phyloP scores from a whole-genome alignment of 2,329 filamentous ascomycete genomes.

The Ophiostoma sp. region DNA sequence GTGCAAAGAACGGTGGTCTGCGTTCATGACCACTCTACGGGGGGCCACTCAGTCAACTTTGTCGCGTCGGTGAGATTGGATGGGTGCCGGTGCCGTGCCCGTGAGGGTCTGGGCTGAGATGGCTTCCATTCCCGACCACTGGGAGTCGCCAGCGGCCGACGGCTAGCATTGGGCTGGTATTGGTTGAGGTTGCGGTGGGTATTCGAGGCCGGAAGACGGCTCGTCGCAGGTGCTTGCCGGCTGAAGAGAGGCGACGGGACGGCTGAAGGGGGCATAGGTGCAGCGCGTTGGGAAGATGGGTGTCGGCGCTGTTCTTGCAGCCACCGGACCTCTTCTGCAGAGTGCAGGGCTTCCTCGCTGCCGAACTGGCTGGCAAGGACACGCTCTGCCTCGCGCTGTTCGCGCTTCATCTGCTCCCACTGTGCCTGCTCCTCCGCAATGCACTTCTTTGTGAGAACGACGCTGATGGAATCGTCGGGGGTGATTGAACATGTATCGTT shows the following conservation, averaged over 20 bases:
- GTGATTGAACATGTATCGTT: constrained; percentile 12
- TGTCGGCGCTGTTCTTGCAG: neutral
- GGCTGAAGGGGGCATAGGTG: neutral
- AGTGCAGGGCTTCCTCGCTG: neutral
- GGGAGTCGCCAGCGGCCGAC: constrained; percentile 1
- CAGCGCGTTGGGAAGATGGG: neutral
- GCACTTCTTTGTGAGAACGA: neutral
- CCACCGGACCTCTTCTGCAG: neutral
- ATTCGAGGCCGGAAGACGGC: neutral
- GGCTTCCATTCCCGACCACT: neutral
- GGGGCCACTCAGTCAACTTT: constrained; percentile 8
- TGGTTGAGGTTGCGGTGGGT: constrained; percentile 16
- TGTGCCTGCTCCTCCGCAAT: neutral
- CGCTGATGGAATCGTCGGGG: constrained; percentile 27
- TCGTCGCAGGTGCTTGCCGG: neutral
- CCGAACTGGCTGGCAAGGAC: neutral
- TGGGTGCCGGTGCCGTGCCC: neutral
- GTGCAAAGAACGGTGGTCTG: neutral
- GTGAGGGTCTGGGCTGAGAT: neutral
- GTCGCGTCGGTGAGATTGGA: neutral
- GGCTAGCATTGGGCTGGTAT: constrained; percentile 15
- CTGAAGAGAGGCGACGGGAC: constrained; percentile 3
- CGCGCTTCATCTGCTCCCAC: constrained; percentile 4
- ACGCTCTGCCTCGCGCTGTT: constrained; percentile 8
- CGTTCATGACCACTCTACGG: neutral